Base-by-base conservation (phyloP, 306 rosid genomes). In the Glycine latifolia region DNA sequence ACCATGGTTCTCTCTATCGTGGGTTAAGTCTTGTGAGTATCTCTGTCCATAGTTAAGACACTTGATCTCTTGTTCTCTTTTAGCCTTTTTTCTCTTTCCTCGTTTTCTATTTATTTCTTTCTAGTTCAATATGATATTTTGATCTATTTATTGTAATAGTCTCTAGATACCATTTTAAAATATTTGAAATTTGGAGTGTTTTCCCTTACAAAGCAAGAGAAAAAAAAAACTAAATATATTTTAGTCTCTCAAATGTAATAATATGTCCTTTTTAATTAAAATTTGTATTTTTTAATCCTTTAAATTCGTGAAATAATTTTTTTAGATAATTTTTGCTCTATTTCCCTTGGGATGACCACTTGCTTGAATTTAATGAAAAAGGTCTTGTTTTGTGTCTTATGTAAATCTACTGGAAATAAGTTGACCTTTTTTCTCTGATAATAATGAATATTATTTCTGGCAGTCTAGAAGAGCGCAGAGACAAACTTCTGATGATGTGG, bases 1-100 rank as follows among this genome's bases (percentile, higher is more conserved):
- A 95, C 84, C 97, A 91, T 87, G 97, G 98, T 55, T 90, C 99
- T 76, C 80, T 95, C 79, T 95, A 95, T 84, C 98, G 99, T 50
- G 99, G 99, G 59, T 89, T 95, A 79, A 95, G 99, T 83, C 94
- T 95, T 76, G 99, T 95, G 81, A 85, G 98, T 88, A 76, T 66
- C 75, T 86, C 73, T 10, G 52, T 85, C 76, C 46, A 55, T 75
- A 12, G 55, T 60, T 70, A 47, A 68, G 16, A 14, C 61, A 37
- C 59, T 77, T 67, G 35, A 43, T 68, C 73, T 75, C 76, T 74
- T 79, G 46, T 79, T 77, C 9, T 61, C 61, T 79, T 58, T 35
- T 59, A 31, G 58, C 63, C 41, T 55, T 9, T 70, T 20, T 35
- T 68, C 39, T 76, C 9, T 68, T 41, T 47, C 41, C 16, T 9